These are phyloP conservation scores for Salix purpurea DNA, from an alignment of 345 rosid species.

Conservation along the genomic window DNA sequence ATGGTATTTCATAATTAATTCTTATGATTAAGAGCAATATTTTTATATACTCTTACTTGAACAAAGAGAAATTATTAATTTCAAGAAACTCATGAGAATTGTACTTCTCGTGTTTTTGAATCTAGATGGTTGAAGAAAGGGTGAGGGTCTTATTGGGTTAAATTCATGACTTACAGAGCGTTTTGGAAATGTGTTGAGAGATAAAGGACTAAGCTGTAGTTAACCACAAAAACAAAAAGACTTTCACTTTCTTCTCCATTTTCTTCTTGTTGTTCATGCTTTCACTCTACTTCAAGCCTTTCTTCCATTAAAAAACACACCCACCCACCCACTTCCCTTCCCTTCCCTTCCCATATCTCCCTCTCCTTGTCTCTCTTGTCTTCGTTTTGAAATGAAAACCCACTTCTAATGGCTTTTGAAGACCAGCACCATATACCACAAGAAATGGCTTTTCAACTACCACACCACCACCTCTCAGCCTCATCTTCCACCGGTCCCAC, in stretches of 20 bases:
- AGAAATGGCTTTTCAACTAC: conserved; percentile 26
- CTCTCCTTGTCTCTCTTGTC: neutral
- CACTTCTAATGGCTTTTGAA: conserved; percentile 23
- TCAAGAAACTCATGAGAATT: too few species aligned
- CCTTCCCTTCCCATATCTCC: neutral
- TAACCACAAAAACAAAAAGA: neutral
- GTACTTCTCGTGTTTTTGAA: too few species aligned
- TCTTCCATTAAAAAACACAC: neutral
- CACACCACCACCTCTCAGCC: conserved; percentile 9
- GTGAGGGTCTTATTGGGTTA: too few species aligned
- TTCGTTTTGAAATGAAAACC: neutral
- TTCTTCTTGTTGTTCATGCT: neutral
- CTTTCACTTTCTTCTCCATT: neutral
- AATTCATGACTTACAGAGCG: neutral
- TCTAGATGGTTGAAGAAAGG: too few species aligned
- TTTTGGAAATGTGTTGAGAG: neutral
- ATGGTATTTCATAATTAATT: too few species aligned
- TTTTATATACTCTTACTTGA: too few species aligned
- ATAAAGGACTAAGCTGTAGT: neutral
- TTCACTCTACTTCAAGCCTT: neutral
- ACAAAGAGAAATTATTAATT: too few species aligned
- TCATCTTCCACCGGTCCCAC: conserved; percentile 24
- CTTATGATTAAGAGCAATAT: too few species aligned
- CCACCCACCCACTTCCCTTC: neutral
- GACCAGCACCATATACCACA: conserved; percentile 22